Evolutionary conservation across 176 grass and related monocot species (phyloP), one percentile per base, ranked within the genome.

Genomic region (Olyra latifolia): DNA sequence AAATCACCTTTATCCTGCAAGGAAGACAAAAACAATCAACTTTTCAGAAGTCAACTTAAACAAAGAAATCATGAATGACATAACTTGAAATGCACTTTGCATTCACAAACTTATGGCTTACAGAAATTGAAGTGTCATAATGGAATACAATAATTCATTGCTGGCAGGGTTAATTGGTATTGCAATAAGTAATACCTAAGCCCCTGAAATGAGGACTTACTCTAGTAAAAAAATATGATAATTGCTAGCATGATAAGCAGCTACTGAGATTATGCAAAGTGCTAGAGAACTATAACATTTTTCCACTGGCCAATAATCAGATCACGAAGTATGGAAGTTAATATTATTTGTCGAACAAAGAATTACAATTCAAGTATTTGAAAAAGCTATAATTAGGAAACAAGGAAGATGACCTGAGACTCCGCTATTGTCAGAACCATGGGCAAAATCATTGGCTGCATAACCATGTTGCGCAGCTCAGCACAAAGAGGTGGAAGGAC

Each of bases 381-480:
- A 69, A 13, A 56, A 66, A 24, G 61, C 71, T 78, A 58, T 25
- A 69, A 54, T 42, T 43, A 42, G 27, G 38, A 71, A 83, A 78
- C 20, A 69, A 41, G 23, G 8, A 77, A 87, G 55, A 12, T 75
- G 45, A 91, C 92, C 92, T 94, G 97, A 63, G 93, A 99, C 42
- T 99, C 97, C 8, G 90, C 97, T 74, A 99, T 99, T 24, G 82
- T 99, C 19, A 99, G 79, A 90, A 99, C 93, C 97, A 99, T 99
- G 42, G 97, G 97, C 58, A 99, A 83, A 93, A 99, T 99, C 92
- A 99, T 99, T 67, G 91, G 97, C 72, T 99, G 97, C 86, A 99
- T 91, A 71, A 96, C 97, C 85, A 95, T 82, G 72, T 99, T 99
- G 75, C 97, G 88, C 16, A 99, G 42, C 79, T 99, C 93, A 69